Conservation (phyloP, 768 basidiomycete species). For the Mycena venus region DNA sequence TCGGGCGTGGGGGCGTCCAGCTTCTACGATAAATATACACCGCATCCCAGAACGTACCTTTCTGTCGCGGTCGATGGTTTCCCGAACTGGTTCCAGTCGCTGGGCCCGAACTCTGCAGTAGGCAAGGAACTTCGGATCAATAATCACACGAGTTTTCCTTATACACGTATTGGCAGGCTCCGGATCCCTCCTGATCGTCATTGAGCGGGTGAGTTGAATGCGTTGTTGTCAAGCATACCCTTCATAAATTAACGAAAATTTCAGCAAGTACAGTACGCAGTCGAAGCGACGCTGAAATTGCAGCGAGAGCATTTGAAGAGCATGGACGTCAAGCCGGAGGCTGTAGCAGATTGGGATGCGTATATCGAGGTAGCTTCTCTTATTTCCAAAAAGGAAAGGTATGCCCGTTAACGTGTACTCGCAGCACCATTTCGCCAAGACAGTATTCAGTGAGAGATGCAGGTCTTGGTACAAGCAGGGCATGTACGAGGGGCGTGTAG, state of each 20-base stretch:
- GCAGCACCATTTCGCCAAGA: constrained; percentile 48
- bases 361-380: constrained; percentile 61
- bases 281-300: constrained; percentile 68
- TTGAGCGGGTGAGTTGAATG: constrained; percentile 53
- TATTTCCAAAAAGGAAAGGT: not conserved
- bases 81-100: constrained; percentile 74
- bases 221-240: too few species aligned
- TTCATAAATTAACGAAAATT: not conserved
- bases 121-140: constrained; percentile 40
- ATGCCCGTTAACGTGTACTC: not conserved
- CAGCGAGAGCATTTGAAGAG: constrained; percentile 74
- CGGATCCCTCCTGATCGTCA: constrained; percentile 64
- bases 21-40: constrained; percentile 68
- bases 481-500: constrained; percentile 68
- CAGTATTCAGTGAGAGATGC: constrained; percentile 70
- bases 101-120: constrained; percentile 71
- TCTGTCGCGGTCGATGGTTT: constrained; percentile 72
- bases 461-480: constrained; percentile 76
- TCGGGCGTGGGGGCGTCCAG: constrained; percentile 66
- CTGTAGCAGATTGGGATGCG: constrained; percentile 72
- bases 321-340: constrained; percentile 70
- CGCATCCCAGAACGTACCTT: constrained; percentile 71
- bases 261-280: constrained; percentile 68
- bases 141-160: not conserved
- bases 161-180: constrained; percentile 46